phyloP scores from a whole-genome alignment of 306 rosid genomes.

The Echinosophora koreensis region DNA sequence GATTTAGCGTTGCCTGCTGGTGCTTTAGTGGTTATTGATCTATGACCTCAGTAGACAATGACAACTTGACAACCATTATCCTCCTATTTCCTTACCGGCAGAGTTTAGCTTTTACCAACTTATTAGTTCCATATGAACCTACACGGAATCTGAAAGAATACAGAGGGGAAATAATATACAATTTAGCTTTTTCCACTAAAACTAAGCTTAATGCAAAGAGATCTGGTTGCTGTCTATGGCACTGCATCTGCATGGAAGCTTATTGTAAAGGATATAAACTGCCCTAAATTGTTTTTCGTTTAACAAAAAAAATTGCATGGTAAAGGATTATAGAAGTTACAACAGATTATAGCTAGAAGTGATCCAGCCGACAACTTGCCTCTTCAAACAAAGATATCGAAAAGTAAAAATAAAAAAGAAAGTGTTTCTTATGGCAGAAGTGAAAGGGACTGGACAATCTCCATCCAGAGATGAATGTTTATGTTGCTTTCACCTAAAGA shows the following conservation, averaged over 20 bases:
- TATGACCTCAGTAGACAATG: slow-evolving; percentile 44
- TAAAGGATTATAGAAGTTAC: background rate
- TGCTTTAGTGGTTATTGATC: slow-evolving; percentile 38
- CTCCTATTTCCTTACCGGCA: slow-evolving; percentile 30
- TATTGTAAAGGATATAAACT: background rate
- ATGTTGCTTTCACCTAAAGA: slow-evolving; percentile 44
- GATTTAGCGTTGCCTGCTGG: slow-evolving; percentile 5
- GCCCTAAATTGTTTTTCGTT: background rate
- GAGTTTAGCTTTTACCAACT: slow-evolving; percentile 20
- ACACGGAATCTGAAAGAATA: background rate
- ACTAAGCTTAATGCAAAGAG: background rate
- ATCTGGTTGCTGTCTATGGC: background rate
- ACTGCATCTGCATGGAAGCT: background rate
- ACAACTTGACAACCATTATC: slow-evolving; percentile 41
- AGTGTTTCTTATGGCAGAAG: slow-evolving; percentile 43
- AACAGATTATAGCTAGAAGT: background rate
- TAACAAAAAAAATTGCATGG: background rate
- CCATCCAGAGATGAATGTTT: slow-evolving; percentile 26
- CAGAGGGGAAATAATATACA: background rate
- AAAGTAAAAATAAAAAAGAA: slow-evolving; percentile 25
- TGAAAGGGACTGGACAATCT: slow-evolving; percentile 46
- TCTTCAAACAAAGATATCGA: slow-evolving; percentile 11
- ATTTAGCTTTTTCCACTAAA: slow-evolving; percentile 6
- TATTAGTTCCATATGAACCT: background rate
- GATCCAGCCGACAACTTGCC: slow-evolving; percentile 7